These are phyloP conservation scores for Pezicula rhizophila DNA, from an alignment of 2,329 filamentous ascomycete species.

Conservation along the genomic window DNA sequence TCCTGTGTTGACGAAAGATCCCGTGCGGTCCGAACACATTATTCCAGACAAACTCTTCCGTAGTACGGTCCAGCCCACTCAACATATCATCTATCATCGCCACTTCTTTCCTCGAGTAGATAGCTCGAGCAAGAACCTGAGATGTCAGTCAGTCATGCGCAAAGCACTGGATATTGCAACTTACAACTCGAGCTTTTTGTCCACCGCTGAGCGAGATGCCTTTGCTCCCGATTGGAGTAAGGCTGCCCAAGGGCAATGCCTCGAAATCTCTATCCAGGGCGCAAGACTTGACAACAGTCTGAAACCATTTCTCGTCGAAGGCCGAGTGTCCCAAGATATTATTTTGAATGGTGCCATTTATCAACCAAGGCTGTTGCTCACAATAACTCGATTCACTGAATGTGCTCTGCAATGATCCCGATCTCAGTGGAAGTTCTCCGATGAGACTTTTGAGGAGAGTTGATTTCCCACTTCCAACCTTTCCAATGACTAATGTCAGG, in stretches of 20 bases:
- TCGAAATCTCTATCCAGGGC: slow-evolving; percentile 13
- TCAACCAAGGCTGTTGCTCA: slow-evolving; percentile 37
- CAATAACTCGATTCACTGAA: slow-evolving; percentile 30
- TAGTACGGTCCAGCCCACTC: slow-evolving; percentile 15
- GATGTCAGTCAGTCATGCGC: not conserved
- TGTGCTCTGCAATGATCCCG: not conserved
- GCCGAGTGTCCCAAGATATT: slow-evolving; percentile 30
- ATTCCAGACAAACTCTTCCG: slow-evolving; percentile 10
- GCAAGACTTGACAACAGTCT: slow-evolving; percentile 12
- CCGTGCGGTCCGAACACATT: slow-evolving; percentile 6
- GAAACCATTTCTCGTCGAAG: slow-evolving; percentile 21
- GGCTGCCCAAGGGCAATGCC: slow-evolving; percentile 19
- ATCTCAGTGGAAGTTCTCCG: slow-evolving; percentile 6
- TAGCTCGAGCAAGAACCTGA: slow-evolving; percentile 15
- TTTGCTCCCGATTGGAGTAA: slow-evolving; percentile 18
- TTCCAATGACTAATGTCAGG: slow-evolving; percentile 82
- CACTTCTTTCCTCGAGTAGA: slow-evolving; percentile 16
- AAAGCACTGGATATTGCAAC: too few relatives aligned
- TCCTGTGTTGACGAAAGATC: slow-evolving; percentile 14
- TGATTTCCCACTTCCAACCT: slow-evolving; percentile 32
- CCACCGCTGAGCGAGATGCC: slow-evolving; percentile 25
- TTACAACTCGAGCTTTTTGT: slow-evolving; percentile 12
- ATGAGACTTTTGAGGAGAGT: slow-evolving; percentile 17
- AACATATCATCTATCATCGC: slow-evolving; percentile 19
- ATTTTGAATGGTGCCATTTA: slow-evolving; percentile 32